Evolutionary conservation across 164 flowering plant genomes (phyloP), one percentile per base, ranked within the genome.

Genomic region (Dillenia turbinata): DNA sequence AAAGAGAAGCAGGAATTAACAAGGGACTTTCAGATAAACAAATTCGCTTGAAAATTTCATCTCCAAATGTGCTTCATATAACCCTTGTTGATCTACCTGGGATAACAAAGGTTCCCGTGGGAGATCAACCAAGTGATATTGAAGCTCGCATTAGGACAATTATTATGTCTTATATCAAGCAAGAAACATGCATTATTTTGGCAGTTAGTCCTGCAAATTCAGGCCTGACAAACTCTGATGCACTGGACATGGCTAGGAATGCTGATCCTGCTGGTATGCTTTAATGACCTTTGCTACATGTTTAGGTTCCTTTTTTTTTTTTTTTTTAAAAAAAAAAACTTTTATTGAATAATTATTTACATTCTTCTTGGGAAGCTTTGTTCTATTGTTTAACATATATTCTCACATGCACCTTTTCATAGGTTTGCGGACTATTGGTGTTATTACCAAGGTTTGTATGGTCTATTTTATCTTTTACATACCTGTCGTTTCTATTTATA

Each of bases 51-150:
- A 81, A 64, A 61, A 81, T 83, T 15, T 79, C 53, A 44, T 83
- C 83, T 0, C 87, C 88, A 2, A 75, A 77, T 75, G 88, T 83
- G 45, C 75, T 81, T 53, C 64, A 81, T 49, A 77, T 83, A 12
- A 81, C 85, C 15, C 75, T 83, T 48, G 73, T 83, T 12, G 88
- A 83, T 75, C 66, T 83, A 54, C 88, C 85, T 17, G 85, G 88
- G 17, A 71, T 83, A 12, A 83, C 88, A 2, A 79, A 78, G 64
- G 85, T 81, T 69, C 85, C 83, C 15, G 85, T 81, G 33, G 85
- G 85, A 45, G 83, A 83, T 59, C 88, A 83, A 60, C 88, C 88
- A 2, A 49, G 61, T 62, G 85, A 83, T 69, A 79, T 81, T 11
- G 88, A 81, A 49, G 73, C 71, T 54, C 69, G 76, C 46, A 76